Percentiles rank a stretch among this genome's conserved stretches.
These are phyloP conservation scores for Suillus bovinus DNA, from an alignment of 768 basidiomycete species.

Conservation along the genomic window DNA sequence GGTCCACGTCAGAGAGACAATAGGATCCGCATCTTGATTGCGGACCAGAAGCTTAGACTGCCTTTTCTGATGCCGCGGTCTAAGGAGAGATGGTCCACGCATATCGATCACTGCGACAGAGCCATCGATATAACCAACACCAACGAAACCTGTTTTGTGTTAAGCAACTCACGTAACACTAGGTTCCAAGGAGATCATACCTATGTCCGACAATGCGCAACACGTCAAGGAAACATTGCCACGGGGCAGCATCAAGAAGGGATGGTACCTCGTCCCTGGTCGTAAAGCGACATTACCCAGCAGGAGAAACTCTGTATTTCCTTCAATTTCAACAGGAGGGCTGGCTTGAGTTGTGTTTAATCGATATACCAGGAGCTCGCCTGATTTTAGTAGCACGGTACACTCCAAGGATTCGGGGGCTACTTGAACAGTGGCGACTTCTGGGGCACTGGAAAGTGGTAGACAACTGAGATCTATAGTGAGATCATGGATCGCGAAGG, in stretches of 20 bases:
- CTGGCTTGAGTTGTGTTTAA: slow-evolving; percentile 27
- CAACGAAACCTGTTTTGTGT: slow-evolving; percentile 65
- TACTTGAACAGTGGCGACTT: slow-evolving; percentile 48
- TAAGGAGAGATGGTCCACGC: slow-evolving; percentile 68
- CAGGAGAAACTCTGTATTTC: slow-evolving; percentile 53
- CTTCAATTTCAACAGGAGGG: slow-evolving; percentile 20
- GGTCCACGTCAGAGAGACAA: slow-evolving; percentile 66
- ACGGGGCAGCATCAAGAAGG: slow-evolving; percentile 58
- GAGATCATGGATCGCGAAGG: slow-evolving; percentile 59
- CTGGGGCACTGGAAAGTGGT: slow-evolving; percentile 32
- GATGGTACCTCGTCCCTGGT: slow-evolving; percentile 49
- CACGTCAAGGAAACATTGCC: slow-evolving; percentile 49
- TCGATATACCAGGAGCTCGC: slow-evolving; percentile 57
- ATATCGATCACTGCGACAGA: slow-evolving; percentile 68
- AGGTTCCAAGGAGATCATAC: slow-evolving; percentile 38
- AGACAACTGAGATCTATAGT: slow-evolving; percentile 57
- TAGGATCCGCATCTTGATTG: slow-evolving; percentile 41
- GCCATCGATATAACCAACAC: slow-evolving; percentile 64
- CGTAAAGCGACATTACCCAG: slow-evolving; percentile 49
- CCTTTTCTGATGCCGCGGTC: slow-evolving; percentile 42
- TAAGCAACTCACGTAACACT: neutral
- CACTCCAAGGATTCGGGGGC: slow-evolving; percentile 60
- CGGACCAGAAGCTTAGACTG: slow-evolving; percentile 36
- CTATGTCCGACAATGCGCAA: slow-evolving; percentile 71
- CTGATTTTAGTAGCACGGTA: slow-evolving; percentile 51